phyloP scores from a whole-genome alignment of 257 asterid genomes.

The Nicotiana paniculata region DNA sequence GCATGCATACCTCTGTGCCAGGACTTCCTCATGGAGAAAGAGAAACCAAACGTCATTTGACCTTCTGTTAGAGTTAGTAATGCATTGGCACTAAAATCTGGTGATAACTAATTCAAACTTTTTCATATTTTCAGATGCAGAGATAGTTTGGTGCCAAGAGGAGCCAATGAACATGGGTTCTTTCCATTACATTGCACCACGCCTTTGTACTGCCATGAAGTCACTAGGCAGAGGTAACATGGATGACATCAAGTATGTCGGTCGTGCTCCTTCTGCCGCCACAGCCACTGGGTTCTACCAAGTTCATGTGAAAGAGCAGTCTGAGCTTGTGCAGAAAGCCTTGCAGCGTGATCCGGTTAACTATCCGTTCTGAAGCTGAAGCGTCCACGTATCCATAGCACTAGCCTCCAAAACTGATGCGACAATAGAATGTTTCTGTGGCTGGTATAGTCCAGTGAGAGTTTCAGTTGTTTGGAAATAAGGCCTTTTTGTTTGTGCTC shows the following conservation, averaged over 20 bases:
- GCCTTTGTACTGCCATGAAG: conserved; percentile 25
- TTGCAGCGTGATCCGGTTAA: conserved; percentile 57
- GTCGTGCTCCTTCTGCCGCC: conserved; percentile 92
- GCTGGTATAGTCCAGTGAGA: not conserved
- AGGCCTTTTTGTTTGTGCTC: not conserved
- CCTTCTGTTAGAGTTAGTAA: not conserved
- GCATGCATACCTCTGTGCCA: not conserved
- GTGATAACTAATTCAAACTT: not conserved
- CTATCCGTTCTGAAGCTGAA: not conserved
- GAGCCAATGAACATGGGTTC: conserved; percentile 92
- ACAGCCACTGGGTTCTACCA: conserved; percentile 83
- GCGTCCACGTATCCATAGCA: not conserved
- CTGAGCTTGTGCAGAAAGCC: conserved; percentile 62
- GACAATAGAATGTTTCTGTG: not conserved
- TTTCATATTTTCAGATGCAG: conserved; percentile 39
- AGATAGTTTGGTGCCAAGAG: conserved; percentile 77
- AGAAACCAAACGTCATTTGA: not conserved
- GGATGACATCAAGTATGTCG: conserved; percentile 70
- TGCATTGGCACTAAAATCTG: not conserved
- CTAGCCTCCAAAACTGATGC: not conserved
- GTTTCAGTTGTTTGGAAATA: not conserved
- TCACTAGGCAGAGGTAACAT: conserved; percentile 52
- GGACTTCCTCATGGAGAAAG: not conserved
- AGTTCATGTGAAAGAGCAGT: conserved; percentile 69
- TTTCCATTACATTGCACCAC: conserved; percentile 20